Evolutionary conservation across 2,329 filamentous ascomycete species (phyloP), one percentile per base, ranked within the genome.

Genomic region (Trichoderma koningii): DNA sequence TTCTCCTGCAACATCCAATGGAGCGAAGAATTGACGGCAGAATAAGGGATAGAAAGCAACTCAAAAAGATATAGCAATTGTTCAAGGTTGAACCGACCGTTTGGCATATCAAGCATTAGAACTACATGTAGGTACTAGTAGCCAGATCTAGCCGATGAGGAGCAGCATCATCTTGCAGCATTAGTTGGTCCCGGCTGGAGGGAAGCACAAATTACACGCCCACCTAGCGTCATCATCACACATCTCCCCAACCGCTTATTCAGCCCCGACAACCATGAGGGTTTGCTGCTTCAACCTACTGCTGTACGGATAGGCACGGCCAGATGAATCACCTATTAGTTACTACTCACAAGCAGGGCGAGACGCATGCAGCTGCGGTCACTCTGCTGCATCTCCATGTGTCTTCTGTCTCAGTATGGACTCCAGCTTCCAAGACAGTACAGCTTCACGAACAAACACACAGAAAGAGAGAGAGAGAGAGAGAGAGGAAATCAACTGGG

Each of bases 211-310:
- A 30, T 30, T 30, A 34, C 26, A 34, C 26, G 2, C 30, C 7
- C 30, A 9, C 50, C 34, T 38, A 47, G 59, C 48, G 59, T 53
- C 59, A 53, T 53, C 59, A 30, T 41, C 59, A 21, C 28, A n/a
- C 57, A 53, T 52, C n/a, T 14, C 57, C 44, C 59, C 34, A 48
- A 62, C 52, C 50, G 59, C 48, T 62, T 62, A 53, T 53, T 62
- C 30, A 62, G 56, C 34, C 17, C 15, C 45, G 41, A 56, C 38
- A 19, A 12, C 10, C 3, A 38, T 10, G 34, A 38, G 34, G 10
- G 7, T 34, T 28, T 28, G 28, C 28, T 28, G 28, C 30, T 34
- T 34, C 30, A 10, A 34, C 28, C 30, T 34, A 34, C 28, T 34
- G 9, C 30, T 7, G 28, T 7, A 6, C 6, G 28, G 28, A 30